Percentiles rank a stretch among this genome's conserved stretches.
These are phyloP conservation scores for Marchantia polymorpha DNA, from an alignment of 225 moss, liverwort and hornwort genomes.

Conservation along the genomic window DNA sequence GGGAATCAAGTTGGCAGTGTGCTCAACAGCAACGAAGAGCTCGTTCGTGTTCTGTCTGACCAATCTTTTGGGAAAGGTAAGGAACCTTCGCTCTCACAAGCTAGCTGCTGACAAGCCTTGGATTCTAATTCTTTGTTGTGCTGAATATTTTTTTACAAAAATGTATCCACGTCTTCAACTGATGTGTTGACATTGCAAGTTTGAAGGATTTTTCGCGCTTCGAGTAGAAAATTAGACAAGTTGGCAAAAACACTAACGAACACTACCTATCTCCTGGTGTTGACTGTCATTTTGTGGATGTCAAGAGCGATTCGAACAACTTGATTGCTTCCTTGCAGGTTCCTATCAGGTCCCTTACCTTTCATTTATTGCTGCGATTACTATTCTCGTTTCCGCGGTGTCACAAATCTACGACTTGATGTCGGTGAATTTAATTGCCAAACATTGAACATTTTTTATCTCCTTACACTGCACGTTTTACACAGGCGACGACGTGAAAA, in stretches of 20 bases:
- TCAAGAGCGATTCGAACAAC: constrained; percentile 78
- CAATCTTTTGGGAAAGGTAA: constrained; percentile 81
- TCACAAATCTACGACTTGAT: background rate
- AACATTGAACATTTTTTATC: too few relatives aligned
- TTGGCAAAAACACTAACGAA: too few relatives aligned
- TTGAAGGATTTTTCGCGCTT: too few relatives aligned
- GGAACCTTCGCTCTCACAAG: background rate
- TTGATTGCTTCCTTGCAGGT: constrained; percentile 99
- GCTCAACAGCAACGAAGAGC: constrained; percentile 95
- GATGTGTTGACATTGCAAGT: too few relatives aligned
- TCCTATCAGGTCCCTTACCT: constrained; percentile 24
- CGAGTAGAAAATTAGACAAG: too few relatives aligned
- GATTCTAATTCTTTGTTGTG: background rate
- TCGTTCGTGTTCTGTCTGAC: constrained; percentile 82
- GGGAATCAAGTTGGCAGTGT: constrained; percentile 89
- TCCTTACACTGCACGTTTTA: background rate
- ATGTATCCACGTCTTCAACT: background rate
- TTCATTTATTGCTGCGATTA: background rate
- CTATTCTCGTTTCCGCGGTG: background rate
- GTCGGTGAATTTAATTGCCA: background rate
- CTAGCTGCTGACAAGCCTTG: background rate
- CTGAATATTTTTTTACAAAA: background rate
- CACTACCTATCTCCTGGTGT: too few relatives aligned
- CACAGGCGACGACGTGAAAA: constrained; percentile 86
- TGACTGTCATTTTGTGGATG: background rate